Evolutionary conservation across 148 eudicot genomes (phyloP).

Genomic region (Arbutus unedo): DNA sequence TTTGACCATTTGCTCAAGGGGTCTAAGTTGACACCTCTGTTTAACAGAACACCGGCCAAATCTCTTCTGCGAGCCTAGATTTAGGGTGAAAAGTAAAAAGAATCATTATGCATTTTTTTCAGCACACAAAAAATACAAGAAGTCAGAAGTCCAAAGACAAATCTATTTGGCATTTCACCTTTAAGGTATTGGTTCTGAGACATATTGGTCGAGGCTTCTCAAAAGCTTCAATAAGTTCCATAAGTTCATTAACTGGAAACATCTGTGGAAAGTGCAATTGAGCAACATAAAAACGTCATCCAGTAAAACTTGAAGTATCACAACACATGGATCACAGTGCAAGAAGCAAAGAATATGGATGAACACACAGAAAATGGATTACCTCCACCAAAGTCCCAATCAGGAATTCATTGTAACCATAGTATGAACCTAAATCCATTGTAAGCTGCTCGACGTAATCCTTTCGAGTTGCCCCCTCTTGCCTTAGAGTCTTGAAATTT

Average conservation of each 20-base stretch:
- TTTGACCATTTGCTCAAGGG: constrained; percentile 95
- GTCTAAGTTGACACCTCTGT: constrained; percentile 93
- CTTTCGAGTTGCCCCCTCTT: constrained; percentile 62
- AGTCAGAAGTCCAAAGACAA: constrained; percentile 7
- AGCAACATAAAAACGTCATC: constrained; percentile 6
- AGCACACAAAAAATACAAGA: constrained; percentile 9
- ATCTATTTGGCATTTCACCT: constrained; percentile 38
- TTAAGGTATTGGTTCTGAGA: constrained; percentile 81
- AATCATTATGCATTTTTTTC: not conserved
- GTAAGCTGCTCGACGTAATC: constrained; percentile 75
- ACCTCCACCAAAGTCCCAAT: constrained; percentile 81
- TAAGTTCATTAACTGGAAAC: constrained; percentile 78
- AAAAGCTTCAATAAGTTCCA: constrained; percentile 92
- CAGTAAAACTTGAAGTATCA: not conserved
- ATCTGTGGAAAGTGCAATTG: constrained; percentile 40
- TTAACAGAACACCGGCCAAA: constrained; percentile 85
- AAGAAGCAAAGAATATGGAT: not conserved
- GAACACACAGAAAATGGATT: not conserved
- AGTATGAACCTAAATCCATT: constrained; percentile 68
- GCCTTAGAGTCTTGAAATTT: constrained; percentile 62
- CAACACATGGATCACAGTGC: not conserved
- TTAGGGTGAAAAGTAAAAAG: not conserved
- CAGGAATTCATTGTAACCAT: constrained; percentile 89
- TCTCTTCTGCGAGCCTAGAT: constrained; percentile 83
- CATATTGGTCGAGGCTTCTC: constrained; percentile 87